Conservation (phyloP, 2,329 filamentous ascomycete genomes). For the Paraphoma sp. region DNA sequence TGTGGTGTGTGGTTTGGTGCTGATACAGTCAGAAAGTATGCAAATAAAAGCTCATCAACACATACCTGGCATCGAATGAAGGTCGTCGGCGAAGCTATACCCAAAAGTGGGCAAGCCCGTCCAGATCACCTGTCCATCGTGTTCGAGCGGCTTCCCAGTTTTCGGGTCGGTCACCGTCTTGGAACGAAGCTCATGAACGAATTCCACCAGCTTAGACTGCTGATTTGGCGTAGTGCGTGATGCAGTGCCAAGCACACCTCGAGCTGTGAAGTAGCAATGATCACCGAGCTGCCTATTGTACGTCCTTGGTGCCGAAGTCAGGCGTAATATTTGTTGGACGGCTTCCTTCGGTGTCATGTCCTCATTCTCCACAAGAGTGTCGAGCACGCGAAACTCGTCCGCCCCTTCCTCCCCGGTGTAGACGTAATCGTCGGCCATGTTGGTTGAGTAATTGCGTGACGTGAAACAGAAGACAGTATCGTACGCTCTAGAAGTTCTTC, state of each 20-base stretch:
- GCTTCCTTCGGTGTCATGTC: not conserved
- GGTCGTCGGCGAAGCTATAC: slow-evolving; percentile 14
- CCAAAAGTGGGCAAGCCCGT: slow-evolving; percentile 16
- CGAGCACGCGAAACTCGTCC: not conserved
- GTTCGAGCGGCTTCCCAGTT: slow-evolving; percentile 3
- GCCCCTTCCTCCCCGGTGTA: slow-evolving; percentile 2
- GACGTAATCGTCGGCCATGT: not conserved
- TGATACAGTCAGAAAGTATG: not conserved
- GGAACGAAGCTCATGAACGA: slow-evolving; percentile 4
- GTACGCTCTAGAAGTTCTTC: not conserved
- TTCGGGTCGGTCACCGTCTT: slow-evolving; percentile 3
- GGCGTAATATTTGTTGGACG: not conserved
- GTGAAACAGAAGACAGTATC: not conserved
- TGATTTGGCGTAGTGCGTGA: slow-evolving; percentile 8
- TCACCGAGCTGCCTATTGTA: slow-evolving; percentile 2
- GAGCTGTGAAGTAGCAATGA: slow-evolving; percentile 15
- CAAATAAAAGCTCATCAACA: not conserved
- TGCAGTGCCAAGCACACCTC: slow-evolving; percentile 6
- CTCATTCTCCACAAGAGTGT: not conserved
- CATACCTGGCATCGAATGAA: slow-evolving; percentile 8
- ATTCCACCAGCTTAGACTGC: slow-evolving; percentile 1
- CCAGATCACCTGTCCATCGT: slow-evolving; percentile 11
- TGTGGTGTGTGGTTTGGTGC: slow-evolving; percentile 5
- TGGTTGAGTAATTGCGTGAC: not conserved
- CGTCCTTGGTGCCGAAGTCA: not conserved